Conservation (phyloP, 371 early-diverging fungal genomes). For the Zancudomyces culisetae region DNA sequence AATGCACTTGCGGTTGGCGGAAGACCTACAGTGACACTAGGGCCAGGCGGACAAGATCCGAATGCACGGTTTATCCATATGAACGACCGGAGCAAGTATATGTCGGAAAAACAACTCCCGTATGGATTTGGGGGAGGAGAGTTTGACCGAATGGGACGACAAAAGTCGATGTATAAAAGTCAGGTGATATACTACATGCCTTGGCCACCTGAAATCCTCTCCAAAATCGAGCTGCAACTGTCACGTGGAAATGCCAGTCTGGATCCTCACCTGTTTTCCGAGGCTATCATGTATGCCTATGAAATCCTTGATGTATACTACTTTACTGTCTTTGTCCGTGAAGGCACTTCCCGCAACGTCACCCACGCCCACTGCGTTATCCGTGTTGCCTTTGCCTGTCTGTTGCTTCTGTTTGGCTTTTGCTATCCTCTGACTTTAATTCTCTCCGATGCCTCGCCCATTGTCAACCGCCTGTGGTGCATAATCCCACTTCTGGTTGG, state of each 20-base stretch:
- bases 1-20: slow-evolving; percentile 2
- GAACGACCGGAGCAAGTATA: neutral
- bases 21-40: neutral
- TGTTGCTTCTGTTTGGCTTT: slow-evolving; percentile 21
- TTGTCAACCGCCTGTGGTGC: slow-evolving; percentile 13
- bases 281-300: slow-evolving; percentile 22
- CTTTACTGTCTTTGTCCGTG: slow-evolving; percentile 20
- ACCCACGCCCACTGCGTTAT: slow-evolving; percentile 21
- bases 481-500: slow-evolving; percentile 17
- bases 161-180: neutral
- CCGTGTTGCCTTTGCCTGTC: slow-evolving; percentile 16
- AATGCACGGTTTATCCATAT: slow-evolving; percentile 3
- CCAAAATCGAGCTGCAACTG: slow-evolving; percentile 21
- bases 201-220: slow-evolving; percentile 24
- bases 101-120: neutral
- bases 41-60: neutral
- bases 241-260: slow-evolving; percentile 19
- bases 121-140: neutral
- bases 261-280: slow-evolving; percentile 15
- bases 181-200: slow-evolving; percentile 21
- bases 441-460: slow-evolving; percentile 13
- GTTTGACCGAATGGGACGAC: slow-evolving; percentile 4
- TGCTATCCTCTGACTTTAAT: slow-evolving; percentile 20
- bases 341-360: slow-evolving; percentile 22
- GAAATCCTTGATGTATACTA: slow-evolving; percentile 24